Percentiles rank a stretch among this genome's conserved stretches.
Conservation (phyloP, 2,329 filamentous ascomycete genomes). For the Monilinia vaccinii-corymbosi region DNA sequence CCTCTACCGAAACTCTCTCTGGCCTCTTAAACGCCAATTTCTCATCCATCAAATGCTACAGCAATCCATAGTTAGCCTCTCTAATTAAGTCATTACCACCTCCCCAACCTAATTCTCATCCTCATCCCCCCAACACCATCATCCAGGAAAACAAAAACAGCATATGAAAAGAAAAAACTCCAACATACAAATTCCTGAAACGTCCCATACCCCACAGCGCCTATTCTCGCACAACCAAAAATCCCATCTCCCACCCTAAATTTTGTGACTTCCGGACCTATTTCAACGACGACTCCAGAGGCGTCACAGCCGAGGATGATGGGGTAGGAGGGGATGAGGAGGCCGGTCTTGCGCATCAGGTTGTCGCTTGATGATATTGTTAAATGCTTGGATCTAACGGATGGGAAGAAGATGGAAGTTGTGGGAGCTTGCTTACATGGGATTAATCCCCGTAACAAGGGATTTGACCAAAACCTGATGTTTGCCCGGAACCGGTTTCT, state of each 20-base stretch:
- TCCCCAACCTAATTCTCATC: background rate
- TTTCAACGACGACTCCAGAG: conserved; percentile 29
- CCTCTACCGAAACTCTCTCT: conserved; percentile 23
- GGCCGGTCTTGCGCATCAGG: conserved; percentile 30
- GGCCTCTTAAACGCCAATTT: conserved; percentile 29
- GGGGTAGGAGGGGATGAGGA: conserved; percentile 30
- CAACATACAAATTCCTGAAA: conserved; percentile 5
- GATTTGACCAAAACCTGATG: conserved; percentile 32
- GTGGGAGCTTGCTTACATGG: conserved; percentile 30
- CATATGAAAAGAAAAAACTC: background rate
- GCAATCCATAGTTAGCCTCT: background rate
- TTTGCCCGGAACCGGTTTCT: conserved; percentile 25
- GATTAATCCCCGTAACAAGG: conserved; percentile 31
- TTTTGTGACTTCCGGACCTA: conserved; percentile 26
- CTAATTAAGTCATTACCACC: background rate
- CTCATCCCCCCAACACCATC: background rate
- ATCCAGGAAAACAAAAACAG: too few species aligned
- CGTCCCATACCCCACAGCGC: conserved; percentile 24
- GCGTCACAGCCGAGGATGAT: conserved; percentile 34
- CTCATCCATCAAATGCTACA: conserved; percentile 31
- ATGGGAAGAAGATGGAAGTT: background rate
- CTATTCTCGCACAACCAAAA: conserved; percentile 31
- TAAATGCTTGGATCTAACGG: background rate
- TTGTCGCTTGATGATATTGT: conserved; percentile 21
- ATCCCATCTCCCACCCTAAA: conserved; percentile 31